Evolutionary conservation across 1,139 yeast species (phyloP).

Genomic region (Pichia sp.): DNA sequence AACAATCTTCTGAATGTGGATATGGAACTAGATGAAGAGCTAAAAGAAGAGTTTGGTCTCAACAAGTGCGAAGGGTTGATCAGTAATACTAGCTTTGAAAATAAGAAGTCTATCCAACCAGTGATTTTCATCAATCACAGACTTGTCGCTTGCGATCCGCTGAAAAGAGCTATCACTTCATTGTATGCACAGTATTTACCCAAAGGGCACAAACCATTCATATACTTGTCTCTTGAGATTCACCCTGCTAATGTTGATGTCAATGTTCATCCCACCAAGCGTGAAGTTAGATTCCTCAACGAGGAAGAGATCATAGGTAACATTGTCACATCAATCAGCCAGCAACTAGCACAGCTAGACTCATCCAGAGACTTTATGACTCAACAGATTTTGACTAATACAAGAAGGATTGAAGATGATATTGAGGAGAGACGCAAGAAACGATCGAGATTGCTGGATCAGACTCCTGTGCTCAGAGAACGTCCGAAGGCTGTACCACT

Average conservation of each 20-base stretch:
- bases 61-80: slow-evolving; percentile 49
- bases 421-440: slow-evolving; percentile 9
- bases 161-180: slow-evolving; percentile 60
- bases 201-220: slow-evolving; percentile 71
- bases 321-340: slow-evolving; percentile 46
- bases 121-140: slow-evolving; percentile 82
- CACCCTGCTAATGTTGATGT: slow-evolving; percentile 75
- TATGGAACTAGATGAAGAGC: slow-evolving; percentile 25
- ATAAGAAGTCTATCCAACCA: slow-evolving; percentile 61
- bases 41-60: slow-evolving; percentile 36
- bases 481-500: slow-evolving; percentile 12
- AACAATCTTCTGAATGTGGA: slow-evolving; percentile 49
- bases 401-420: slow-evolving; percentile 10
- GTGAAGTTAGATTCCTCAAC: slow-evolving; percentile 79
- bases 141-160: slow-evolving; percentile 74
- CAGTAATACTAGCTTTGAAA: slow-evolving; percentile 64
- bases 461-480: slow-evolving; percentile 1
- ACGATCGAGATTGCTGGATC: slow-evolving; percentile 2
- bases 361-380: slow-evolving; percentile 63
- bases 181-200: slow-evolving; percentile 67
- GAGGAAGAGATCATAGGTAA: slow-evolving; percentile 80
- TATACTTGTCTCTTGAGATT: slow-evolving; percentile 62
- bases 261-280: slow-evolving; percentile 91
- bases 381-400: slow-evolving; percentile 42
- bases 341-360: slow-evolving; percentile 51